Evolutionary conservation across 768 basidiomycete genomes (phyloP).

Genomic region (Lactarius sanguifluus): DNA sequence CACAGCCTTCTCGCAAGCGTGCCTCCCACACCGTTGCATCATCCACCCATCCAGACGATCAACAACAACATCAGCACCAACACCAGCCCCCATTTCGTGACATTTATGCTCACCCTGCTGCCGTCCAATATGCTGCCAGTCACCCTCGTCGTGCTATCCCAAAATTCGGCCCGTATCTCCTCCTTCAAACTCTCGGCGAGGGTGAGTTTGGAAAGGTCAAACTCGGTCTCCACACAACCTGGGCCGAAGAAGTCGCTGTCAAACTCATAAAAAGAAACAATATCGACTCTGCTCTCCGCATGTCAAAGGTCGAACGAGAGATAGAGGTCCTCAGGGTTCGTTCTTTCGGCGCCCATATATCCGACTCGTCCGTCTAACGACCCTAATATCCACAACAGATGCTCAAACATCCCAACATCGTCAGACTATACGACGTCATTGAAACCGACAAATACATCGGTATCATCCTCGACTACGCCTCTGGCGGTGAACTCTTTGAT

Average conservation of each 20-base stretch:
- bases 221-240: constrained; percentile 89
- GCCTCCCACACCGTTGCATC: constrained; percentile 74
- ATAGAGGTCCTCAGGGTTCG: constrained; percentile 94
- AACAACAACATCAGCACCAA: constrained; percentile 12
- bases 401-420: constrained; percentile 97
- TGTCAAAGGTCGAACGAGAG: constrained; percentile 96
- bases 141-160: constrained; percentile 86
- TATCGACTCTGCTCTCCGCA: constrained; percentile 79
- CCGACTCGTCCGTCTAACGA: constrained; percentile 21
- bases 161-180: constrained; percentile 92
- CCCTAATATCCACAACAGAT: constrained; percentile 46
- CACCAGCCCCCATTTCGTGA: constrained; percentile 54
- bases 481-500: constrained; percentile 97
- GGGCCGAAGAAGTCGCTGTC: constrained; percentile 98
- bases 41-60: constrained; percentile 46
- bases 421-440: constrained; percentile 96
- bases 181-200: constrained; percentile 95
- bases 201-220: constrained; percentile 99
- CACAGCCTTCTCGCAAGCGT: constrained; percentile 50
- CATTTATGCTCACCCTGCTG: constrained; percentile 83
- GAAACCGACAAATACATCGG: constrained; percentile 99
- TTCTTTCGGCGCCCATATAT: constrained; percentile 27
- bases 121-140: constrained; percentile 75
- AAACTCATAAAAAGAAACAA: constrained; percentile 94
- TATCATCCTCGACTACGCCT: constrained; percentile 97